Percentiles rank a stretch among this genome's conserved stretches.
These are phyloP conservation scores for Ascochyta lentis DNA, from an alignment of 2,329 filamentous ascomycete genomes.

Conservation along the genomic window DNA sequence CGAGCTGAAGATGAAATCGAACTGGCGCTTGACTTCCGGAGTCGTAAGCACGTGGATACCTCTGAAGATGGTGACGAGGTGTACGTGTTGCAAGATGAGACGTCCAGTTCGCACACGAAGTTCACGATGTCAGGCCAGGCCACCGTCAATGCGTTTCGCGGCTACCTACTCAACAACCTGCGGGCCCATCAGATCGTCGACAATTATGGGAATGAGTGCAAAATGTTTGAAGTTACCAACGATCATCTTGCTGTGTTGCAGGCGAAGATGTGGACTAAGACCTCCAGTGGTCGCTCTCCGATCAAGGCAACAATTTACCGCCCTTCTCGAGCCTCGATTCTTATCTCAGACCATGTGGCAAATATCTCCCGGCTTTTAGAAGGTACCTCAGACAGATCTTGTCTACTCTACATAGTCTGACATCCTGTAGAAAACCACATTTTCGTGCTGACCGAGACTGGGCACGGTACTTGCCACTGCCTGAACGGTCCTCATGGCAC, in stretches of 20 bases:
- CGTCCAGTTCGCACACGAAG: neutral
- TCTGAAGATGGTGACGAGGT: neutral
- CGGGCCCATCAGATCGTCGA: neutral
- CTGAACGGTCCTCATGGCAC: neutral
- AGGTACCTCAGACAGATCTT: neutral
- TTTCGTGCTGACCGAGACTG: neutral
- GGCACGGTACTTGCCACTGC: neutral
- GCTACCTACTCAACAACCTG: neutral
- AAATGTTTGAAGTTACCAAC: neutral
- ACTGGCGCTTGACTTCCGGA: neutral
- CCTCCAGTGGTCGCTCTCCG: neutral
- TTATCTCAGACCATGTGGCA: neutral
- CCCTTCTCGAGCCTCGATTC: neutral
- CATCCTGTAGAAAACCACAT: neutral
- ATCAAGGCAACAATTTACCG: neutral
- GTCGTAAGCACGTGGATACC: neutral
- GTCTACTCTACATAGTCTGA: neutral
- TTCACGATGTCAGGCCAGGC: conserved; percentile 9
- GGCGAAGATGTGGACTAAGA: conserved; percentile 1
- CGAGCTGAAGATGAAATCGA: neutral
- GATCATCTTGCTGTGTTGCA: conserved; percentile 5
- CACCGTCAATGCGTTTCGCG: conserved; percentile 2
- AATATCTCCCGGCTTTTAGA: conserved; percentile 3
- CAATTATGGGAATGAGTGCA: neutral
- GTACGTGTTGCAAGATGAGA: neutral